Conservation (phyloP, 2,329 filamentous ascomycete genomes). For the Colletotrichum theobromicola region DNA sequence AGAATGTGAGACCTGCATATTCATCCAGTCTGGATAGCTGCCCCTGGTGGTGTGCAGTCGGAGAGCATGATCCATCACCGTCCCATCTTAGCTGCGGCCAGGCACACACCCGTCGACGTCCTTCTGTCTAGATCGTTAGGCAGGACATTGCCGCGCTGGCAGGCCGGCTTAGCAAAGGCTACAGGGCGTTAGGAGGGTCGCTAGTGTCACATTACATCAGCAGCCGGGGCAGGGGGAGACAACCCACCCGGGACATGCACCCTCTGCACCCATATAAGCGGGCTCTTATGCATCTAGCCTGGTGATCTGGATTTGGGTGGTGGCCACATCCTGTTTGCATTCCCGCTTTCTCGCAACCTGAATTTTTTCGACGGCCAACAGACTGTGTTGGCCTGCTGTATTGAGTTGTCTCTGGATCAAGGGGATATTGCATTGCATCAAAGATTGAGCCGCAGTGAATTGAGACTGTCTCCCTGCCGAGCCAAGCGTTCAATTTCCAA, state of each 20-base stretch:
- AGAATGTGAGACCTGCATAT: slow-evolving; percentile 19
- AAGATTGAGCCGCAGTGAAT: neutral
- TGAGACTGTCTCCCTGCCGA: neutral
- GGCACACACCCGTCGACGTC: slow-evolving; percentile 12
- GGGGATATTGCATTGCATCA: neutral
- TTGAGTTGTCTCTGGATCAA: neutral
- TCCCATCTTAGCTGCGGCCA: slow-evolving; percentile 13
- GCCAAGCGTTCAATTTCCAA: neutral
- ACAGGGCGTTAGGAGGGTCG: neutral
- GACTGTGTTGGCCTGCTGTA: neutral
- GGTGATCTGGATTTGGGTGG: slow-evolving; percentile 13
- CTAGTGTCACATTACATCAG: slow-evolving; percentile 21
- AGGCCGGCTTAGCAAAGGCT: neutral
- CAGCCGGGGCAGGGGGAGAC: slow-evolving; percentile 13
- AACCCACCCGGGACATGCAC: slow-evolving; percentile 11
- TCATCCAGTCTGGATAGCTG: neutral
- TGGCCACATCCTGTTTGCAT: slow-evolving; percentile 18
- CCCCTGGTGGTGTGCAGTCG: slow-evolving; percentile 8
- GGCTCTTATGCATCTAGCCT: slow-evolving; percentile 22
- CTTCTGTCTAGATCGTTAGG: slow-evolving; percentile 9
- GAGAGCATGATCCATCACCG: slow-evolving; percentile 16
- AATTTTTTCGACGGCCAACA: slow-evolving; percentile 2
- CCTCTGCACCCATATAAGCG: slow-evolving; percentile 16
- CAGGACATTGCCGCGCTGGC: neutral
- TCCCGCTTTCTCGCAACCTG: slow-evolving; percentile 5